These are phyloP conservation scores for Xerocomus nothofagi DNA, from an alignment of 1,284 basidiomycete genomes.

Conservation along the genomic window DNA sequence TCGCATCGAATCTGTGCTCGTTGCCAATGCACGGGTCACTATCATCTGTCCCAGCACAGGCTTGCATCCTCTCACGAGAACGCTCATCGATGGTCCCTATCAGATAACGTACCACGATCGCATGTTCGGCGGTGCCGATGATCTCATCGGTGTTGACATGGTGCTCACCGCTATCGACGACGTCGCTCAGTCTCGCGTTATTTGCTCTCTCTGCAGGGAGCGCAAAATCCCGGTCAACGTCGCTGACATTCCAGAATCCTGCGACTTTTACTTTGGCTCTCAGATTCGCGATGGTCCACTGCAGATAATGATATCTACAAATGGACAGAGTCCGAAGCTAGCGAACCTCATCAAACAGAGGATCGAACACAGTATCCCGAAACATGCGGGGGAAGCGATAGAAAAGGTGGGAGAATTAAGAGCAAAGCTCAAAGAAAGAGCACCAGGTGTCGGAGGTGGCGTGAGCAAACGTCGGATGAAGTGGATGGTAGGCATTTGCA, in stretches of 20 bases:
- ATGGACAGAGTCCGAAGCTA: constrained; percentile 90
- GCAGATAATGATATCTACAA: constrained; percentile 96
- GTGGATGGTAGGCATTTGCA: constrained; percentile 94
- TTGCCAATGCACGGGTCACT: constrained; percentile 60
- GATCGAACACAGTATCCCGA: constrained; percentile 72
- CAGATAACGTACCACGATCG: constrained; percentile 76
- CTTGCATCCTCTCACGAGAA: constrained; percentile 59
- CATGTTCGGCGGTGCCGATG: constrained; percentile 55
- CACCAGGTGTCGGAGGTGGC: constrained; percentile 75
- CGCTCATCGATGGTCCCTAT: constrained; percentile 51
- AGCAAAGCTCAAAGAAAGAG: constrained; percentile 65
- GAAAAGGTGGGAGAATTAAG: constrained; percentile 77
- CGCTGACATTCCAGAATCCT: constrained; percentile 92
- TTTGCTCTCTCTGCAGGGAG: constrained; percentile 72
- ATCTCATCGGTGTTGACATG: constrained; percentile 77
- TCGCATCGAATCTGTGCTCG: constrained; percentile 71
- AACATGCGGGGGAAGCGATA: constrained; percentile 78
- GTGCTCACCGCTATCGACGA: constrained; percentile 95
- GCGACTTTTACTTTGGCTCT: constrained; percentile 99
- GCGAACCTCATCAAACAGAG: constrained; percentile 79
- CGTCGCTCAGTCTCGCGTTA: constrained; percentile 65
- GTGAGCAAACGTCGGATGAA: constrained; percentile 81
- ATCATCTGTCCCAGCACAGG: constrained; percentile 62
- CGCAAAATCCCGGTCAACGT: constrained; percentile 88
- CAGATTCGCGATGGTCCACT: constrained; percentile 89